Evolutionary conservation across 2,329 filamentous ascomycete species (phyloP).

Genomic region (Hypoxylon sp.): DNA sequence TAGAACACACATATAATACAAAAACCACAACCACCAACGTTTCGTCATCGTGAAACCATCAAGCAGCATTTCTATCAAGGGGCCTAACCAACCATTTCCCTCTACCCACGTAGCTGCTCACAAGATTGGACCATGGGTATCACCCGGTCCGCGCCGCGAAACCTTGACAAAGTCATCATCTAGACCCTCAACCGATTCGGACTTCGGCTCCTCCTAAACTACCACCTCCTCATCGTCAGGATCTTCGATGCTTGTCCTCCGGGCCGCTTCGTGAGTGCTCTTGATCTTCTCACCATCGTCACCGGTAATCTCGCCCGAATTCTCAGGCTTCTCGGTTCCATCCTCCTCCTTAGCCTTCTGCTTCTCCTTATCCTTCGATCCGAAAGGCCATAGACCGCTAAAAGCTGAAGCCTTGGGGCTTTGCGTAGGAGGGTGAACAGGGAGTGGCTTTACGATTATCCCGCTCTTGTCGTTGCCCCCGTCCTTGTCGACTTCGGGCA

Average conservation of each 20-base stretch:
- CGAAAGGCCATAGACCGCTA: constrained; percentile 69
- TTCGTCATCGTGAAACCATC: background rate
- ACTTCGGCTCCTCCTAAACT: constrained; percentile 49
- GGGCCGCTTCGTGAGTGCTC: constrained; percentile 63
- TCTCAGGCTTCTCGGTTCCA: constrained; percentile 47
- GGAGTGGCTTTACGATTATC: constrained; percentile 66
- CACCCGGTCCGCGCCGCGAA: constrained; percentile 17
- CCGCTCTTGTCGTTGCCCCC: constrained; percentile 41
- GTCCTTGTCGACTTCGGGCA: constrained; percentile 65
- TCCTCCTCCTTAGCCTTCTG: constrained; percentile 51
- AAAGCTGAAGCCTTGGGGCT: constrained; percentile 55
- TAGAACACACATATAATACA: constrained; percentile 44
- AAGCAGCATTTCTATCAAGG: background rate
- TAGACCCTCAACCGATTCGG: constrained; percentile 24
- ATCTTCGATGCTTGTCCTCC: constrained; percentile 70
- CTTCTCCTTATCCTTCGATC: constrained; percentile 51
- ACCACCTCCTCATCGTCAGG: constrained; percentile 61
- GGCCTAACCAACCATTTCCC: background rate
- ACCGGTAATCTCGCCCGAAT: constrained; percentile 50
- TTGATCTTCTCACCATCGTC: constrained; percentile 59
- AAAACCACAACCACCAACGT: background rate
- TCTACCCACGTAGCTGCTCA: background rate
- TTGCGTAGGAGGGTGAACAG: constrained; percentile 62
- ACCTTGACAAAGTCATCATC: constrained; percentile 40
- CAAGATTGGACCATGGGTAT: constrained; percentile 20